A percentile compares a stretch with the other conserved stretches of the same genome.
phyloP scores from a whole-genome alignment of 108 stramenopile species.

The Craspedostauros australis region DNA sequence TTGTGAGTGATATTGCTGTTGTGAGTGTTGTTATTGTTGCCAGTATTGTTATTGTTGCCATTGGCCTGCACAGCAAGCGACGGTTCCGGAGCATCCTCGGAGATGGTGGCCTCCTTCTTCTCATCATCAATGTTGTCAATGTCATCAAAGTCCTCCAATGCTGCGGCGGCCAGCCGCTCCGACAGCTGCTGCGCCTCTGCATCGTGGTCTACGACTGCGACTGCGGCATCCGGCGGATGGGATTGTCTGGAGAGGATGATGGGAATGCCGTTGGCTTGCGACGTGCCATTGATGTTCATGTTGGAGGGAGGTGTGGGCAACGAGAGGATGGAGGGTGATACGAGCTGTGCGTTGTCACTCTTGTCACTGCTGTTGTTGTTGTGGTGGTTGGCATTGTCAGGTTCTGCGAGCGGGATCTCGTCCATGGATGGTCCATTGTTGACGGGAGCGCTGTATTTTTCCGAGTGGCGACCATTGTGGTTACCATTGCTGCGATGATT shows the following conservation, averaged over 20 bases:
- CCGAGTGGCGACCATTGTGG: too few species aligned
- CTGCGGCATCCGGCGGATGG: neutral
- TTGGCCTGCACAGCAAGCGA: neutral
- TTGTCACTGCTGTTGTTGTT: neutral
- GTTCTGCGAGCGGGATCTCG: neutral
- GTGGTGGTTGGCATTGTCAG: neutral
- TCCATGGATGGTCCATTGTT: too few species aligned
- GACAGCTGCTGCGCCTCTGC: conserved; percentile 26
- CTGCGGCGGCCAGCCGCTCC: conserved; percentile 30
- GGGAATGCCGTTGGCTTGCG: conserved; percentile 23
- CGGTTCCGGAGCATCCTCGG: conserved; percentile 1
- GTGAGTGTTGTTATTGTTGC: neutral
- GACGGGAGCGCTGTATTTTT: too few species aligned
- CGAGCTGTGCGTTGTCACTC: neutral
- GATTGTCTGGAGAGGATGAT: conserved; percentile 17
- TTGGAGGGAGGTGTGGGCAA: conserved; percentile 10
- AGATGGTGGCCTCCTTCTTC: conserved; percentile 11
- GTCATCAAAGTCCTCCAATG: conserved; percentile 28
- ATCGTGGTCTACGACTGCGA: conserved; percentile 18
- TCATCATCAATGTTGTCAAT: conserved; percentile 15
- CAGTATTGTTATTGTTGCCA: neutral
- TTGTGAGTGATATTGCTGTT: too few species aligned
- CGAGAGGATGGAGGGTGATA: neutral
- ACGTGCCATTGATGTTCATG: neutral
- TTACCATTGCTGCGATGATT: conserved; percentile 2